Conservation (phyloP, 176 grass and related monocot genomes). For the Eragrostis nindensis region DNA sequence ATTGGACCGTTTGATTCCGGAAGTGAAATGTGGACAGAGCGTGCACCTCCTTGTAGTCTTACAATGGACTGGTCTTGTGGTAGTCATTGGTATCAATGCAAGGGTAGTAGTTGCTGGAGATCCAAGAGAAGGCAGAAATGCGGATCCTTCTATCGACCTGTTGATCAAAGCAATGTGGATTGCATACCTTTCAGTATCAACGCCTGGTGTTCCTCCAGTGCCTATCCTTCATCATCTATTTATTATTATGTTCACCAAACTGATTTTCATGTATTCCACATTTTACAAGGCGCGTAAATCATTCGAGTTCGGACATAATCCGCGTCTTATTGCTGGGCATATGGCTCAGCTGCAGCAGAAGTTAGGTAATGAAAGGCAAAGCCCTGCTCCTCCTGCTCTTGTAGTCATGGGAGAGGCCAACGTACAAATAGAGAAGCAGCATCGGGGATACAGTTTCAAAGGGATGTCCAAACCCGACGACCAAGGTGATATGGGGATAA, state of each 20-base stretch:
- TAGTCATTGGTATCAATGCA: background rate
- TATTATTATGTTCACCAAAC: too few species aligned
- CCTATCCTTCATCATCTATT: background rate
- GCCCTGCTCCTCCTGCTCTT: background rate
- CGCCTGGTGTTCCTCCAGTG: background rate
- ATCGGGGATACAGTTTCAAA: too few species aligned
- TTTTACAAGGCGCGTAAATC: background rate
- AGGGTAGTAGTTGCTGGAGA: background rate
- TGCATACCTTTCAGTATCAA: background rate
- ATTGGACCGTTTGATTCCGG: background rate
- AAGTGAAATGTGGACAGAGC: background rate
- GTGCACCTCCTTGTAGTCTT: background rate
- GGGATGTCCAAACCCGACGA: too few species aligned
- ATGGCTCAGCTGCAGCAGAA: background rate
- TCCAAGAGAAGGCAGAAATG: background rate
- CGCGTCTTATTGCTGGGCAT: background rate
- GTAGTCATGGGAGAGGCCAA: background rate
- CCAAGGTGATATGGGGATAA: too few species aligned
- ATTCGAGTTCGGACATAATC: background rate
- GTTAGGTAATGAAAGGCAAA: too few species aligned
- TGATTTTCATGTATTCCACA: background rate
- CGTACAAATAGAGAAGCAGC: background rate
- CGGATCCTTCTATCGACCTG: background rate
- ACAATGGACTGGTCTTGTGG: background rate
- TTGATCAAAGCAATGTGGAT: background rate